Evolutionary conservation across 768 basidiomycete genomes (phyloP).

Genomic region (Mycena olivaceomarginata): DNA sequence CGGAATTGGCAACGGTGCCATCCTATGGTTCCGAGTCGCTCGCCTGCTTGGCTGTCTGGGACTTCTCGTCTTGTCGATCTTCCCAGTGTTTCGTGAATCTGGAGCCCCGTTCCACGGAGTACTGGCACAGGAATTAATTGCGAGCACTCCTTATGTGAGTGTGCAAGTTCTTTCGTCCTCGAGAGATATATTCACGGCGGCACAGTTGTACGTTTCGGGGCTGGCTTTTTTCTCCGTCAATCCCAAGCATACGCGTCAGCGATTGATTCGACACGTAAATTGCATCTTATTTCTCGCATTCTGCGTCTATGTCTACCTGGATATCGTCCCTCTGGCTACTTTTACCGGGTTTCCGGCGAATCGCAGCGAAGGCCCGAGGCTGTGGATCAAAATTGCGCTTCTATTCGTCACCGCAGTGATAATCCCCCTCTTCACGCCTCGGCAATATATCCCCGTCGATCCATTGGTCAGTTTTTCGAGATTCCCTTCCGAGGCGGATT

Average conservation of each 20-base stretch:
- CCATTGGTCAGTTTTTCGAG: constrained; percentile 56
- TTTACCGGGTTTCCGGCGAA: constrained; percentile 71
- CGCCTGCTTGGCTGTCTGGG: constrained; percentile 66
- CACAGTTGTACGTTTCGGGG: constrained; percentile 61
- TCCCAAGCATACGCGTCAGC: constrained; percentile 57
- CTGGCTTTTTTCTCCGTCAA: constrained; percentile 62
- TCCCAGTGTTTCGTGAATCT: constrained; percentile 50
- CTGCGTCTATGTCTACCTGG: constrained; percentile 71
- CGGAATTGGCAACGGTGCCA: constrained; percentile 44
- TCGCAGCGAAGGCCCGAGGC: constrained; percentile 60
- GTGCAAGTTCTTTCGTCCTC: not conserved
- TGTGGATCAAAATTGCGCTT: constrained; percentile 72
- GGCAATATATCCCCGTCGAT: constrained; percentile 75
- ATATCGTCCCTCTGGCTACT: constrained; percentile 75
- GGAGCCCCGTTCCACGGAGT: constrained; percentile 10
- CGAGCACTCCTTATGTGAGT: constrained; percentile 38
- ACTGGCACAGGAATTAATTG: constrained; percentile 6
- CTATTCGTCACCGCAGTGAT: constrained; percentile 66
- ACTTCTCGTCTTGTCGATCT: constrained; percentile 69
- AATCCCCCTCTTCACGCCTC: constrained; percentile 74
- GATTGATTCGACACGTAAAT: constrained; percentile 66
- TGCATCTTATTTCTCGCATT: constrained; percentile 67
- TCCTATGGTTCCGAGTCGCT: constrained; percentile 65
- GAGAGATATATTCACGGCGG: constrained; percentile 36
- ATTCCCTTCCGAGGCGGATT: not conserved